A percentile compares a stretch with the other conserved stretches of the same genome.
Conservation (phyloP, 164 flowering plant genomes). For the Akebia trifoliata region DNA sequence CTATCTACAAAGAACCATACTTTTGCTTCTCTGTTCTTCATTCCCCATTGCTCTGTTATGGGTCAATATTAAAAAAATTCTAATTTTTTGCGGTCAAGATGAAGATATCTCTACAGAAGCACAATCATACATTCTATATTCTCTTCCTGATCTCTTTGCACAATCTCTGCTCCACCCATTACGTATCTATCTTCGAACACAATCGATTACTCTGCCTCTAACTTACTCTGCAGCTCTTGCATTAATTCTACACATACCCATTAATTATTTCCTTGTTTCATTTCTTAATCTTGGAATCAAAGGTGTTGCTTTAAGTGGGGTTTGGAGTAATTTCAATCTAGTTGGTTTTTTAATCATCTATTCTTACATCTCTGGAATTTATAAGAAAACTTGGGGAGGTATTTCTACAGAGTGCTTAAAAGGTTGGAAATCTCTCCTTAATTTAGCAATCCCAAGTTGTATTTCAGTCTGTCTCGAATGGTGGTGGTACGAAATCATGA, state of each 20-base stretch:
- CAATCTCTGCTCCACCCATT: conserved; percentile 66
- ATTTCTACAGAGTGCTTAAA: conserved; percentile 37
- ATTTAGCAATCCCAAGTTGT: conserved; percentile 70
- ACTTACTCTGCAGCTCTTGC: conserved; percentile 54
- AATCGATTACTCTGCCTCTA: conserved; percentile 66
- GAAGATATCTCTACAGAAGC: conserved; percentile 49
- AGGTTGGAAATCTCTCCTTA: conserved; percentile 44
- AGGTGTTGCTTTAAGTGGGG: conserved; percentile 61
- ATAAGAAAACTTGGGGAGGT: conserved; percentile 55
- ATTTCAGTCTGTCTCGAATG: conserved; percentile 76
- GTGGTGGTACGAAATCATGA: conserved; percentile 96
- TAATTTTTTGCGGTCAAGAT: conserved; percentile 53
- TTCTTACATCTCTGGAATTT: conserved; percentile 36
- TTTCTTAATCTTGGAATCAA: conserved; percentile 46
- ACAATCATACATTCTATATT: conserved; percentile 44
- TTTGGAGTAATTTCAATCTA: conserved; percentile 55
- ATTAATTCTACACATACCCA: conserved; percentile 62
- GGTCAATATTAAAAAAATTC: conserved; percentile 51
- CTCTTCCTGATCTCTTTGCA: conserved; percentile 63
- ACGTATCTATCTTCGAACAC: conserved; percentile 60
- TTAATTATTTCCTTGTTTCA: conserved; percentile 53
- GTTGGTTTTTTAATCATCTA: conserved; percentile 42
- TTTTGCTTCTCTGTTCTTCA: conserved; percentile 45
- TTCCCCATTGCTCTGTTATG: conserved; percentile 53
- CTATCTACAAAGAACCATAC: conserved; percentile 48